Base-by-base conservation (phyloP, 257 asterid genomes). In the Marsdenia floribunda region DNA sequence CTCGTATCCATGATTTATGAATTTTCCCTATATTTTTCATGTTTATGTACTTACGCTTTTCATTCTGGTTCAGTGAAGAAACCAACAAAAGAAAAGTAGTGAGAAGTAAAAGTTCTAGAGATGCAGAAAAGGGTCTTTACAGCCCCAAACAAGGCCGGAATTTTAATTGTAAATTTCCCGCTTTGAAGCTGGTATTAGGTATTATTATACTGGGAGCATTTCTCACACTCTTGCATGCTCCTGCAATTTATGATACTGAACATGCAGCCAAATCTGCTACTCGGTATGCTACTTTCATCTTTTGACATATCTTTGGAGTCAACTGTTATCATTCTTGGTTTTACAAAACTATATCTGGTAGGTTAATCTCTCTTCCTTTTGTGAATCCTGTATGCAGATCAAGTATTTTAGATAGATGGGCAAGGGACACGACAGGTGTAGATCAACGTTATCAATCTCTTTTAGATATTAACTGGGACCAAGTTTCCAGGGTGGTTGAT, bases 401-500 rank as follows among this genome's bases (percentile, higher is more conserved):
- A 74, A 81, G 80, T 80, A 82, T 82, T 82, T 80, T 81, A 49
- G 88, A 81, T 73, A 84, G 79, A 80, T 82, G 88, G 91, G 78
- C 83, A 68, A 82, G 82, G 73, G 88, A 78, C 16, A 77, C 72
- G 72, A 75, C 79, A 42, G 86, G 87, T 63, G 79, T 68, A 33
- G 88, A 87, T 77, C 75, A 78, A 75, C 85, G 83, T 15, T 94
- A 94, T 72, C 73, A 79, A 14, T 88, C 97, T 55, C 57, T 40
- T 73, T 74, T 85, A 53, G 88, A 85, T 59, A 81, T 92, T 75
- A 79, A 90, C 74, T 94, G 98, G 98, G 92, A 87, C 49, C 87
- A 92, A 61, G 85, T 90, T 42, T 86, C 91, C 24, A 65, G 72
- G 50, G 93, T 86, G 63, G 59, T 89, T n/a, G 88, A 85, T 78